These are phyloP conservation scores for Pseudogymnoascus sp. DNA, from an alignment of 2,329 filamentous ascomycete species.

Conservation along the genomic window DNA sequence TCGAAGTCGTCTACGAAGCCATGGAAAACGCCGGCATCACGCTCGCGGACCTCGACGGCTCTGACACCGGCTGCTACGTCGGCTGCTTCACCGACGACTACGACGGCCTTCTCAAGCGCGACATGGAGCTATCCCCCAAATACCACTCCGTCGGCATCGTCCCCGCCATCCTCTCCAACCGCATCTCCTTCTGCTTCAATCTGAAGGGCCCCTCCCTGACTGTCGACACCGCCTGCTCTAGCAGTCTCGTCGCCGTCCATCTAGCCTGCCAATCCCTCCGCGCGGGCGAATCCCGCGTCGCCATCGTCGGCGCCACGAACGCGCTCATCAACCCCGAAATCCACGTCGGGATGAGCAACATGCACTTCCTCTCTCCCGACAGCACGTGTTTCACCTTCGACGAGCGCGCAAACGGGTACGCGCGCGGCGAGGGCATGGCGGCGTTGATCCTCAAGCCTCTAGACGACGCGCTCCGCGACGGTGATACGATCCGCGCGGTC, in stretches of 20 bases:
- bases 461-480: conserved; percentile 32
- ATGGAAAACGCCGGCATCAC: conserved; percentile 22
- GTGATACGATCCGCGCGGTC: conserved; percentile 35
- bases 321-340: conserved; percentile 17
- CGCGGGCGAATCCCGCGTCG: conserved; percentile 24
- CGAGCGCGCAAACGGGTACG: conserved; percentile 36
- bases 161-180: conserved; percentile 15
- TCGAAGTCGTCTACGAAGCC: conserved; percentile 24
- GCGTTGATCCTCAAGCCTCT: conserved; percentile 36
- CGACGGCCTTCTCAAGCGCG: conserved; percentile 12
- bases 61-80: not conserved
- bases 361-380: conserved; percentile 25
- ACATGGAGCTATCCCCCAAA: conserved; percentile 19
- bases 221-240: conserved; percentile 16
- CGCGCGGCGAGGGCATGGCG: conserved; percentile 37
- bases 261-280: conserved; percentile 35
- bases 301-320: conserved; percentile 9
- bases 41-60: conserved; percentile 10
- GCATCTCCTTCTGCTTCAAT: conserved; percentile 21
- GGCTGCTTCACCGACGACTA: not conserved
- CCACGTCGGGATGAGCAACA: conserved; percentile 24
- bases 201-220: conserved; percentile 14
- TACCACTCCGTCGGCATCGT: conserved; percentile 9
- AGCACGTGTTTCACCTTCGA: conserved; percentile 31
- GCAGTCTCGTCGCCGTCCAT: conserved; percentile 45